These are phyloP conservation scores for Groenewaldozyma salmanticensis DNA, from an alignment of 805 yeast species.

Conservation along the genomic window DNA sequence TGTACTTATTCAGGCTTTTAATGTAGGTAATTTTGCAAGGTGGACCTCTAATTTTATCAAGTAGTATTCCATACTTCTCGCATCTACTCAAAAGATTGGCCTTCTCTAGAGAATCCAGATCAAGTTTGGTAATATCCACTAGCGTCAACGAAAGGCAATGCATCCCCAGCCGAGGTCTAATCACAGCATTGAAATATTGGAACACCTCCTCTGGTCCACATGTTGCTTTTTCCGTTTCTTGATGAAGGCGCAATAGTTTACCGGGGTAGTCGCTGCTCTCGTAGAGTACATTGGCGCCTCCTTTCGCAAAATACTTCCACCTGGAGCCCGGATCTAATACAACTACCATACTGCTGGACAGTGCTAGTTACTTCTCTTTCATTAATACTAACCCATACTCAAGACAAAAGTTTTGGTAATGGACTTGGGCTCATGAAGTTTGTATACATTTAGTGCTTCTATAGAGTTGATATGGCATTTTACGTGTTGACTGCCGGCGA, in stretches of 20 bases:
- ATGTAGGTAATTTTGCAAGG: not conserved
- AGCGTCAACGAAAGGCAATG: constrained; percentile 5
- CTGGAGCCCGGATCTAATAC: constrained; percentile 1
- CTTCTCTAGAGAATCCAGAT: not conserved
- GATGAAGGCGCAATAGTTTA: constrained; percentile 27
- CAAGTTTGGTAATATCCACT: not conserved
- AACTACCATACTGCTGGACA: not conserved
- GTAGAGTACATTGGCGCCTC: constrained; percentile 41
- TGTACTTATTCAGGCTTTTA: not conserved
- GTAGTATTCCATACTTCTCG: constrained; percentile 5
- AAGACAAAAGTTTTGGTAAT: no score
- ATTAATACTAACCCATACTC: no score
- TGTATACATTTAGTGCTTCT: no score
- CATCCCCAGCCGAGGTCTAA: constrained; percentile 6
- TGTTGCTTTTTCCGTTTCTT: constrained; percentile 29
- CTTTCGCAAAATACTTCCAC: constrained; percentile 40
- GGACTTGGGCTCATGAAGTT: no score
- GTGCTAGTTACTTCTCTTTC: not conserved
- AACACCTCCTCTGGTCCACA: constrained; percentile 1
- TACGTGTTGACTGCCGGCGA: no score
- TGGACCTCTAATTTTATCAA: constrained; percentile 5
- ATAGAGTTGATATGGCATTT: no score
- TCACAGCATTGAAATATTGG: constrained; percentile 30
- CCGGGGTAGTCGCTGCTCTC: constrained; percentile 27
- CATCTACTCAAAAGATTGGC: not conserved